phyloP scores from a whole-genome alignment of 495 filamentous ascomycete species.

The Tirmania nivea region DNA sequence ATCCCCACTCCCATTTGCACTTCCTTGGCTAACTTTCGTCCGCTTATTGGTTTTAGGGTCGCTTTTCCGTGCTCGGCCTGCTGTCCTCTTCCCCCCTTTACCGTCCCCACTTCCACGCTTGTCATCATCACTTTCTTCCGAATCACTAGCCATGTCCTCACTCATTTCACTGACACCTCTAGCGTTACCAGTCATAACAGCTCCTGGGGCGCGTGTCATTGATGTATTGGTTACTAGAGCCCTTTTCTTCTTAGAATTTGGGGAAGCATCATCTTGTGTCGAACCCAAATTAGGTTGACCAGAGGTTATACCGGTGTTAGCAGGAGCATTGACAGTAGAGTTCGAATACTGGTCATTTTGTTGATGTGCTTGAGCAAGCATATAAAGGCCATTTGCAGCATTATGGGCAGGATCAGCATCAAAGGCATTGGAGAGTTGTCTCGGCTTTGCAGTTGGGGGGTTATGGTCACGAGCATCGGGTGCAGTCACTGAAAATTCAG shows the following conservation, averaged over 20 bases:
- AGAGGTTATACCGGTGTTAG: conserved; percentile 5
- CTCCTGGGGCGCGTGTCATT: not conserved
- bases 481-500: not conserved
- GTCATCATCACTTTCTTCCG: conserved; percentile 46
- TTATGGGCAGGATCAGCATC: conserved; percentile 39
- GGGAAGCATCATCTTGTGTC: not conserved
- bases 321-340: conserved; percentile 25
- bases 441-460: conserved; percentile 16
- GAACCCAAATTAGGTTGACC: not conserved
- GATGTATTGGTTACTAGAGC: not conserved
- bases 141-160: conserved; percentile 39
- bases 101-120: conserved; percentile 22
- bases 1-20: conserved; percentile 24
- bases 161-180: conserved; percentile 46
- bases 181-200: conserved; percentile 9
- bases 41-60: conserved; percentile 24
- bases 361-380: conserved; percentile 54
- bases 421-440: conserved; percentile 14
- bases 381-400: conserved; percentile 83
- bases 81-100: conserved; percentile 20
- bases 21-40: conserved; percentile 36
- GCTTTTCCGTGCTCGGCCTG: conserved; percentile 59
- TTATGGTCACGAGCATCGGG: conserved; percentile 7
- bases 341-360: conserved; percentile 32
- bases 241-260: not conserved